These are phyloP conservation scores for Zostera marina DNA, from an alignment of 116 monocot genomes.

Conservation along the genomic window DNA sequence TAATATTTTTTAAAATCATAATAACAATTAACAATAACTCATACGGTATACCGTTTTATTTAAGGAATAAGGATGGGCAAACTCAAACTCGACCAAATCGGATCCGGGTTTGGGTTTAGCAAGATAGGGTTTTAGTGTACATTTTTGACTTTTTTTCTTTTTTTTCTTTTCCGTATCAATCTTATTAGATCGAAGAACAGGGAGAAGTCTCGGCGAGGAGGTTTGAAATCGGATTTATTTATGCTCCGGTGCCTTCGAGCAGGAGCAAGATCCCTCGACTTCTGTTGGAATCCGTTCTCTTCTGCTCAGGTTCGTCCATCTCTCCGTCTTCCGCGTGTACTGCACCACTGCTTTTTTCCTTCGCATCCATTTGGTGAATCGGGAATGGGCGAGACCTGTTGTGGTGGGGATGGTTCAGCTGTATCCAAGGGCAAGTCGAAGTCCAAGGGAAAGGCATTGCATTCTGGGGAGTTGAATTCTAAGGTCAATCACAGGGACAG, in stretches of 20 bases:
- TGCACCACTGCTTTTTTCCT: background rate
- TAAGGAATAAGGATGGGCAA: too few relatives aligned
- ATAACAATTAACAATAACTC: too few relatives aligned
- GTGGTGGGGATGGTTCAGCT: too few relatives aligned
- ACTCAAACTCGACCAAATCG: too few relatives aligned
- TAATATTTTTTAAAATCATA: too few relatives aligned
- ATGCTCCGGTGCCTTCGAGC: background rate
- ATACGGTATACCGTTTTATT: too few relatives aligned
- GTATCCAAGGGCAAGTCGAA: too few relatives aligned
- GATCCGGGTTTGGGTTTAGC: too few relatives aligned
- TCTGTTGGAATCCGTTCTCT: background rate
- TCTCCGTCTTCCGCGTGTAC: background rate
- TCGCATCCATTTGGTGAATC: background rate
- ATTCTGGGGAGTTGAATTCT: background rate
- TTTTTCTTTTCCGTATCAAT: too few relatives aligned
- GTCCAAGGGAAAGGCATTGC: too few relatives aligned
- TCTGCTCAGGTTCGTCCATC: background rate
- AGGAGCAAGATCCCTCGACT: background rate
- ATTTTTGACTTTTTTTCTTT: too few relatives aligned
- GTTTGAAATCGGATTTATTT: background rate
- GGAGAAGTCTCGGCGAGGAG: background rate
- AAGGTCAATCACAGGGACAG: slow-evolving; percentile 16
- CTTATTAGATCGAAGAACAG: background rate
- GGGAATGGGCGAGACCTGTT: slow-evolving; percentile 5
- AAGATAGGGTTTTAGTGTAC: too few relatives aligned